Percentiles rank a stretch among this genome's conserved stretches.
Evolutionary conservation across 768 basidiomycete species (phyloP).

Genomic region (Auricularia sp.): DNA sequence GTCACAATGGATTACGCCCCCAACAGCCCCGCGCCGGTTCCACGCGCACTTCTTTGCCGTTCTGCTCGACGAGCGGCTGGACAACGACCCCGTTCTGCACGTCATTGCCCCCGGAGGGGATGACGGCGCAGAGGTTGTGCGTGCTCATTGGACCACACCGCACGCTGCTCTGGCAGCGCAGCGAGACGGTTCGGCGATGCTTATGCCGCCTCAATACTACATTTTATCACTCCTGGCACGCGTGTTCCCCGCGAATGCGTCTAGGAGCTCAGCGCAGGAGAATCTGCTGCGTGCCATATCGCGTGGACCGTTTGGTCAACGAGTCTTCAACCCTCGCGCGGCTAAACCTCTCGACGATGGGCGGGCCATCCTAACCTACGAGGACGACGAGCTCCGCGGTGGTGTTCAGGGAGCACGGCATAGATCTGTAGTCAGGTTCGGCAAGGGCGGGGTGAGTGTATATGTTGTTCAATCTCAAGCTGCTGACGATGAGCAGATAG

Average conservation of each 20-base stretch:
- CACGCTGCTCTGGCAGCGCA: constrained; percentile 43
- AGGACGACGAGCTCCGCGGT: constrained; percentile 61
- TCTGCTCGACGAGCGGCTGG: constrained; percentile 46
- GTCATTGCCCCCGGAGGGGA: constrained; percentile 38
- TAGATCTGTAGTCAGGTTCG: constrained; percentile 41
- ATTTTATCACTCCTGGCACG: constrained; percentile 51
- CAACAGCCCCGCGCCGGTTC: constrained; percentile 48
- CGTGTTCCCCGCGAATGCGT: constrained; percentile 35
- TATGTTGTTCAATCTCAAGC: not conserved
- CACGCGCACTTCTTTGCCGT: constrained; percentile 60
- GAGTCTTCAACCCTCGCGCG: constrained; percentile 47
- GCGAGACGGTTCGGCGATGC: constrained; percentile 36
- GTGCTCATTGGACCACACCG: constrained; percentile 57
- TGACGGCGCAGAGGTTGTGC: constrained; percentile 59
- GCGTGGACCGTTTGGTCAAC: constrained; percentile 45
- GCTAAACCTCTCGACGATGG: constrained; percentile 35
- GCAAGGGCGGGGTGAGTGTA: constrained; percentile 41
- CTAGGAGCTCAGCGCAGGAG: constrained; percentile 34
- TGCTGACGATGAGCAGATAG: not conserved
- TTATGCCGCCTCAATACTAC: constrained; percentile 73
- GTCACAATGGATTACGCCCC: constrained; percentile 69
- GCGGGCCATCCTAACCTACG: constrained; percentile 44
- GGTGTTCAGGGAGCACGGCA: constrained; percentile 51
- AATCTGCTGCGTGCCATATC: constrained; percentile 39
- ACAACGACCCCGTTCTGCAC: constrained; percentile 44